Evolutionary conservation across 208 protist species (phyloP), one percentile per base, ranked within the genome.

Genomic region (Trypanosoma platydactyli): DNA sequence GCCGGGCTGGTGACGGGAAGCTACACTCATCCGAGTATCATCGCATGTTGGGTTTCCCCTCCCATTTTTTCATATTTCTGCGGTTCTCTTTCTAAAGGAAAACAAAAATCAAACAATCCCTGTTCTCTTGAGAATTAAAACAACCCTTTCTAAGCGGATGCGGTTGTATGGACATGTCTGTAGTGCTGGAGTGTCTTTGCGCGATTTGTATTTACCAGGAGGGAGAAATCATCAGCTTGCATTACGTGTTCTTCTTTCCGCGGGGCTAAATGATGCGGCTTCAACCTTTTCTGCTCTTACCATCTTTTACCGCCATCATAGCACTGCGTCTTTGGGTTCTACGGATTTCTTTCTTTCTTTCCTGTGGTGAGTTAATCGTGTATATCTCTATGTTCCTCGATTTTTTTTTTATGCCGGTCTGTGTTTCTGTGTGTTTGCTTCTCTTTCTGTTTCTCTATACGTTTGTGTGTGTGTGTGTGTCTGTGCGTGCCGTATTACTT

Each of bases 281-380:
- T 56, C 52, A 49, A 22, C 18, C 15, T 9, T 16, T 6, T 35
- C 9, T 56, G 22, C 29, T 6, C 30, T 12, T 54, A 53, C 29
- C 33, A 11, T 24, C 52, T 51, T 42, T 63, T 65, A 54, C 52
- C 55, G 27, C 56, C 30, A 30, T 55, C 44, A 27, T 18, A 41
- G 5, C 61, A 33, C 67, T 68, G 0, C 42, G 11, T 45, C 51
- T 25, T 46, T 48, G 63, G 58, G 64, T 38, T 54, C 46, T 63
- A 54, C 38, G 27, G 24, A 12, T 48, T 50, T 5, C 22, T 44
- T 45, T 5, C 29, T 3, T n/a, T 5, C 53, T 25, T 58, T 55
- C 16, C 3, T 15, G n/a, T n/a, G n/a, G n/a, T n/a, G n/a, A n/a
- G n/a, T n/a, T n/a, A n/a, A n/a, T n/a, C n/a, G n/a, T n/a, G n/a